Evolutionary conservation across 1,284 basidiomycete genomes (phyloP).

Genomic region (Austroboletus olivaceoglutinosus): DNA sequence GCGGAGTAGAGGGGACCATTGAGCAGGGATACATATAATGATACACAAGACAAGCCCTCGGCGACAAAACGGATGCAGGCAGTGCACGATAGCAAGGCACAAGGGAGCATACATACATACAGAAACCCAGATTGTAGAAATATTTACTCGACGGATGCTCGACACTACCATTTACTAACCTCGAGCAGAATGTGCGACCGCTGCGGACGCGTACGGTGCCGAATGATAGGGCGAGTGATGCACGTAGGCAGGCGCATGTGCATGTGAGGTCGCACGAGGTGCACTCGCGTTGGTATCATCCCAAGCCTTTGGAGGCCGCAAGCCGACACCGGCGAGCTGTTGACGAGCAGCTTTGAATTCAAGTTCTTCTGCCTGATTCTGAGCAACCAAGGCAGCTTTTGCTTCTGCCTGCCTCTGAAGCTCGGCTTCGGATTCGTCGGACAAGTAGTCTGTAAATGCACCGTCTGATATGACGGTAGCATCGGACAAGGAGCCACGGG

Average conservation of each 20-base stretch:
- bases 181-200: conserved; percentile 33
- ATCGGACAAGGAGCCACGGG: conserved; percentile 56
- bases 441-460: conserved; percentile 79
- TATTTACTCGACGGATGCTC: conserved; percentile 17
- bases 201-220: conserved; percentile 22
- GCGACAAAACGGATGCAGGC: conserved; percentile 5
- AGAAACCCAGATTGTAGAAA: conserved; percentile 20
- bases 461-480: conserved; percentile 78
- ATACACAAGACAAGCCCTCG: conserved; percentile 21
- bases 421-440: conserved; percentile 80
- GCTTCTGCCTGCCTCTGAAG: conserved; percentile 77
- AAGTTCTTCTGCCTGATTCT: conserved; percentile 72
- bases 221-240: conserved; percentile 32
- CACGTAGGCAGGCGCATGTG: conserved; percentile 26
- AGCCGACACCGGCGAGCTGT: conserved; percentile 66
- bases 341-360: conserved; percentile 76
- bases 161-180: conserved; percentile 16
- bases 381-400: conserved; percentile 68
- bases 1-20: neutral
- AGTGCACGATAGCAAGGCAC: conserved; percentile 13
- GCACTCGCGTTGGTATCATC: conserved; percentile 52
- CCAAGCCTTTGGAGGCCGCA: conserved; percentile 74
- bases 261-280: conserved; percentile 20
- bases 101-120: conserved; percentile 26
- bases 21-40: conserved; percentile 13